Conservation (phyloP, 257 asterid species). For the Datura wrightii region DNA sequence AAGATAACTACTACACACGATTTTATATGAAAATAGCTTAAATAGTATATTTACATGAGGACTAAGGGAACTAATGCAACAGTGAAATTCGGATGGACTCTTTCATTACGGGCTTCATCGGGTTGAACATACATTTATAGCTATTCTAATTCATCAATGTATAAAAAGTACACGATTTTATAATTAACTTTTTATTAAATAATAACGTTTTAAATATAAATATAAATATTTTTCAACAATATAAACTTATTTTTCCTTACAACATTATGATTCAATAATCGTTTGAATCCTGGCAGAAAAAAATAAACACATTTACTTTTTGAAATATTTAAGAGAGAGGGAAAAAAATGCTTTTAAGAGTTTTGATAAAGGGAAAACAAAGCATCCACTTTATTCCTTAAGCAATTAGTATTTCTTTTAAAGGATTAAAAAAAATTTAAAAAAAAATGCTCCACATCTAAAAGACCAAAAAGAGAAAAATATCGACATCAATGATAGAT, state of each 20-base stretch:
- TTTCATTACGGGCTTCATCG: neutral
- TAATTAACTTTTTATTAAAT: neutral
- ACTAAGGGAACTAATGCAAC: too few relatives aligned
- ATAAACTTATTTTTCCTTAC: neutral
- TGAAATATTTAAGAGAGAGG: neutral
- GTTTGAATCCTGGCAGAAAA: neutral
- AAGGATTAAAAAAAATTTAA: neutral
- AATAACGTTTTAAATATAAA: neutral
- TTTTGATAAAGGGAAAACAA: neutral
- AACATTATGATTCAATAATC: neutral
- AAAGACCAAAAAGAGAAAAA: neutral
- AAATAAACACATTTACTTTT: neutral
- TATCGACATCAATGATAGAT: neutral
- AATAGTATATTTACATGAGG: too few relatives aligned
- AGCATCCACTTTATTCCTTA: conserved; percentile 27
- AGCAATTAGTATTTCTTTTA: conserved; percentile 6
- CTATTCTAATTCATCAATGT: neutral
- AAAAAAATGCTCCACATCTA: neutral
- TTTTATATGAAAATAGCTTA: too few relatives aligned
- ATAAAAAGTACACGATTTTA: neutral
- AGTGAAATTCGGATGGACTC: too few relatives aligned
- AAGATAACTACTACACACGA: too few relatives aligned
- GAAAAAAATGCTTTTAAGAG: neutral
- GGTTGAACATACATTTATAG: neutral
- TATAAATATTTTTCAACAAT: neutral